These are phyloP conservation scores for Cladosporium oxysporum DNA, from an alignment of 2,329 filamentous ascomycete genomes.

Conservation along the genomic window DNA sequence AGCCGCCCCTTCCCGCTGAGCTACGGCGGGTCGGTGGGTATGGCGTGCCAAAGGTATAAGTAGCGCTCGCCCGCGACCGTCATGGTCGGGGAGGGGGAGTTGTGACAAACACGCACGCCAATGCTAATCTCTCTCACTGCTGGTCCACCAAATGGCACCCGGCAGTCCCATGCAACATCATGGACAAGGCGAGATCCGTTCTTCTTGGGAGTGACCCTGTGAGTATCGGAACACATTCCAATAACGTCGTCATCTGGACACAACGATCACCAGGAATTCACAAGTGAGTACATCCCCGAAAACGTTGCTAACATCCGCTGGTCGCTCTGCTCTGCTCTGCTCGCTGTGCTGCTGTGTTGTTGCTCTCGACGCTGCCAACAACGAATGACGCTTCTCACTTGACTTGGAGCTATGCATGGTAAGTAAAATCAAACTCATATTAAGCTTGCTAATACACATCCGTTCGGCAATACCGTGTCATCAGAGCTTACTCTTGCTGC, in stretches of 20 bases:
- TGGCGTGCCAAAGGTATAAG: neutral
- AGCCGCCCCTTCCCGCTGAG: neutral
- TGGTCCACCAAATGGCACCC: neutral
- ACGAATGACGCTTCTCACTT: neutral
- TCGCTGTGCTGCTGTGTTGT: neutral
- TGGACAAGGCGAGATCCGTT: neutral
- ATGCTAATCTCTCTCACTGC: neutral
- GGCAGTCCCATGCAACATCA: neutral
- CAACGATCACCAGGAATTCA: neutral
- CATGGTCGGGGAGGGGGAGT: too few relatives aligned
- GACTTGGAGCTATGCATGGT: neutral
- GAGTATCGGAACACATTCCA: too few relatives aligned
- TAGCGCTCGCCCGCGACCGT: neutral
- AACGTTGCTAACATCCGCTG: neutral
- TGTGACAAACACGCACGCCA: too few relatives aligned
- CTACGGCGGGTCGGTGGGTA: neutral
- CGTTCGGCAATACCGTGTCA: neutral
- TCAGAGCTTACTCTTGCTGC: slow-evolving; percentile 47
- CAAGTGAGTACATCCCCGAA: neutral
- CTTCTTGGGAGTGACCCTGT: neutral
- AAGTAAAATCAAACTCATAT: neutral
- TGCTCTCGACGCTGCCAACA: neutral
- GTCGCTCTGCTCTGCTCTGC: neutral
- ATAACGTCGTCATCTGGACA: neutral
- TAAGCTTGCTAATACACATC: neutral